Conservation (phyloP, 139 green algal genomes). For the Raphidocelis subcapitata region DNA sequence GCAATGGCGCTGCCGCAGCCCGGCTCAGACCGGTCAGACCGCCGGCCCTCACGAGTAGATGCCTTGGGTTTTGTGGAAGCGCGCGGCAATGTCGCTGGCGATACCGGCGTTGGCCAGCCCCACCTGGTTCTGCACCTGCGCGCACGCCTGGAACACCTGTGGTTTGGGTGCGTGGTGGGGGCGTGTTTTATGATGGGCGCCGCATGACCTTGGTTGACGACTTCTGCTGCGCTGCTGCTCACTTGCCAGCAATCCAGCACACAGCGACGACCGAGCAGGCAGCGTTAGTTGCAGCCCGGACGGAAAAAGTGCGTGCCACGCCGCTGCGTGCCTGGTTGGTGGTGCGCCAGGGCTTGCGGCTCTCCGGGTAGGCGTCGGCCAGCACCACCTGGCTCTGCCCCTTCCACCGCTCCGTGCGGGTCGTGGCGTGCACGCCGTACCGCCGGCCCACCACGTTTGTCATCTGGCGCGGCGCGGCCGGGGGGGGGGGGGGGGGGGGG, state of each 20-base stretch:
- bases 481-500: too few species aligned
- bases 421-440: conserved; percentile 48
- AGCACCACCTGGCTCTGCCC: conserved; percentile 46
- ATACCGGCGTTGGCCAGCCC: conserved; percentile 57
- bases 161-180: background rate
- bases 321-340: conserved; percentile 46
- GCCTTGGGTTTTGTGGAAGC: conserved; percentile 56
- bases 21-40: background rate
- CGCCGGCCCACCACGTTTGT: conserved; percentile 47
- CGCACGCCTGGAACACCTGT: conserved; percentile 54
- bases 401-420: conserved; percentile 43
- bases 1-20: too few species aligned
- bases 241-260: background rate
- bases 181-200: background rate
- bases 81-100: conserved; percentile 37
- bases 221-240: background rate
- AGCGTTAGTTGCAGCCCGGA: background rate
- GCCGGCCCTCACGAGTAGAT: conserved; percentile 11
- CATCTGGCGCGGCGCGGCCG: conserved; percentile 31
- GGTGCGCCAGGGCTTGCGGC: conserved; percentile 48
- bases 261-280: background rate
- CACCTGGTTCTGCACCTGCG: conserved; percentile 38
- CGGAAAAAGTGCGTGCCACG: background rate
- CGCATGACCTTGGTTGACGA: background rate
- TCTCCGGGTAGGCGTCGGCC: conserved; percentile 39